Percentiles rank a stretch among this genome's conserved stretches.
These are phyloP conservation scores for Penicillium cosmopolitanum DNA, from an alignment of 495 filamentous ascomycete genomes.

Conservation along the genomic window DNA sequence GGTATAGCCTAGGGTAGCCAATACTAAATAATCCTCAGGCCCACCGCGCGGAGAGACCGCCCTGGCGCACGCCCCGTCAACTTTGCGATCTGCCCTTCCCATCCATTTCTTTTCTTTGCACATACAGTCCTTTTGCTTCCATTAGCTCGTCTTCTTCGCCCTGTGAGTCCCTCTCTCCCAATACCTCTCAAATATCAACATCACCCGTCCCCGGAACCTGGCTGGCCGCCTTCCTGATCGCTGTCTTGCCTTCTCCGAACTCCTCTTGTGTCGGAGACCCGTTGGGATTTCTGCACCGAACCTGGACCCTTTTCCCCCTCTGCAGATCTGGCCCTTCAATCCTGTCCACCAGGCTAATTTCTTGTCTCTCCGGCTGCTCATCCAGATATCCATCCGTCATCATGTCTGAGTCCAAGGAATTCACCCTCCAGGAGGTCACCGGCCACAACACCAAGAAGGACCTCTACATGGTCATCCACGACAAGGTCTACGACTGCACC, in stretches of 20 bases:
- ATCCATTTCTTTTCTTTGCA: conserved; percentile 14
- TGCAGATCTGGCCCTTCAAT: conserved; percentile 1
- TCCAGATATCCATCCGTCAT: conserved; percentile 32
- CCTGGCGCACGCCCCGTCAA: conserved; percentile 19
- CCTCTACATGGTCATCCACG: conserved; percentile 87
- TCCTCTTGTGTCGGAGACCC: background rate
- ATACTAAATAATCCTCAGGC: background rate
- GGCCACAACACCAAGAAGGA: conserved; percentile 96
- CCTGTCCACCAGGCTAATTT: background rate
- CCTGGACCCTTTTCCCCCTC: conserved; percentile 5
- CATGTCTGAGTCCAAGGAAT: conserved; percentile 70
- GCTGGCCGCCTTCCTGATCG: background rate
- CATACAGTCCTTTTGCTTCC: conserved; percentile 3
- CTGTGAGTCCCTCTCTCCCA: conserved; percentile 4
- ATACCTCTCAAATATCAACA: background rate
- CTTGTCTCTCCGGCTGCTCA: background rate
- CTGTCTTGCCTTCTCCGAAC: conserved; percentile 5
- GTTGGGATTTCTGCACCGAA: conserved; percentile 7
- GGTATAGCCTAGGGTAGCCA: no score
- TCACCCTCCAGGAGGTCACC: conserved; percentile 83
- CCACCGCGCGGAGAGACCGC: conserved; percentile 25
- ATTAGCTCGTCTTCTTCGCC: conserved; percentile 13
- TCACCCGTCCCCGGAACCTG: conserved; percentile 1
- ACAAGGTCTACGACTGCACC: conserved; percentile 89
- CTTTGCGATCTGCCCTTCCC: conserved; percentile 5